Evolutionary conservation across 139 green algal genomes (phyloP).

Genomic region (Micromonas commoda): DNA sequence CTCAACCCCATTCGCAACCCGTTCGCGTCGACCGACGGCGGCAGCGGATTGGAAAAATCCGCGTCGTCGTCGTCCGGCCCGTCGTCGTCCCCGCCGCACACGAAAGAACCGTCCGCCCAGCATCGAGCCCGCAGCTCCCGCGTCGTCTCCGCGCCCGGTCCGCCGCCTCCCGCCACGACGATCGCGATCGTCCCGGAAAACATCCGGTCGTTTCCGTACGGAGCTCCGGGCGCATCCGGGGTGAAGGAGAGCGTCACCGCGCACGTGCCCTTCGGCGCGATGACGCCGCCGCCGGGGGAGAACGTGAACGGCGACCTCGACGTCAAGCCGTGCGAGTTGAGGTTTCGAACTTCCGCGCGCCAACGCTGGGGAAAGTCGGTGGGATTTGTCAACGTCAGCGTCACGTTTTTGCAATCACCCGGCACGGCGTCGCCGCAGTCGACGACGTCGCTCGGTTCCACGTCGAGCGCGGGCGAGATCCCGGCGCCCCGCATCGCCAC

Average conservation of each 20-base stretch:
- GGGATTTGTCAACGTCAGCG: background rate
- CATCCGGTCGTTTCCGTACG: background rate
- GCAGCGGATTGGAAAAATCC: background rate
- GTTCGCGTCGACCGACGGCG: background rate
- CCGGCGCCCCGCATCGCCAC: background rate
- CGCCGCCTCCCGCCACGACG: background rate
- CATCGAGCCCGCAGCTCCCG: background rate
- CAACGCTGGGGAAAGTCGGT: background rate
- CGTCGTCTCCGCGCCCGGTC: background rate
- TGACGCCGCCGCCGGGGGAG: background rate
- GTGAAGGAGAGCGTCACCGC: background rate
- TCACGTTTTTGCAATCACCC: background rate
- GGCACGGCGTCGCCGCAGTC: background rate
- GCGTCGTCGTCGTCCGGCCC: background rate
- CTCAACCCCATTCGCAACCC: too few relatives aligned
- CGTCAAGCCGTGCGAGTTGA: background rate
- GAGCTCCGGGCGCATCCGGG: background rate
- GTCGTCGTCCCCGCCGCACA: background rate
- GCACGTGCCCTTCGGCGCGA: background rate
- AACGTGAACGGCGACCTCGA: background rate
- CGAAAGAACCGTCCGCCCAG: background rate
- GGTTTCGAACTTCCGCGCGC: background rate
- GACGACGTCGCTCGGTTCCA: background rate
- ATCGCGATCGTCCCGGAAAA: background rate
- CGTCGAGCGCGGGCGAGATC: background rate